Base-by-base conservation (phyloP, 106 monocot genomes). In the Narthecium ossifragum region DNA sequence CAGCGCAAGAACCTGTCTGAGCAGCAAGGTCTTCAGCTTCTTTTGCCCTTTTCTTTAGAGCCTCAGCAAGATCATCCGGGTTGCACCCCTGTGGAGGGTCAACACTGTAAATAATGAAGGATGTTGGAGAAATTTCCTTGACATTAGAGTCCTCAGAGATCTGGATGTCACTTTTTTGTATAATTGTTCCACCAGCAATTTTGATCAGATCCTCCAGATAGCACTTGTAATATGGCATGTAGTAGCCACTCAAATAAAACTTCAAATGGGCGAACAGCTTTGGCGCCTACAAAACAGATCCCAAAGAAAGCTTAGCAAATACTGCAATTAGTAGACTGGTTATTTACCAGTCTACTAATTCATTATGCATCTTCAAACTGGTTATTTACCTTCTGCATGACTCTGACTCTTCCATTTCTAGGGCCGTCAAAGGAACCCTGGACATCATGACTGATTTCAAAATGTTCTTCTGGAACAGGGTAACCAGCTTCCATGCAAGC, bases 351-450 rank as follows among this genome's bases (percentile, higher is more conserved):
- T n/a, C n/a, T n/a, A n/a, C n/a, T n/a, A n/a, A n/a, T n/a, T n/a
- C n/a, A n/a, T n/a, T n/a, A n/a, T n/a, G n/a, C n/a, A n/a, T n/a
- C n/a, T n/a, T n/a, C n/a, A n/a, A n/a, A n/a, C 28, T 8, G 28
- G 37, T 20, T 21, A 32, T 28, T 53, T 34, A 96, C 94, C 80
- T 86, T 80, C 48, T 78, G 47, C 60, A 70, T 64, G 25, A 70
- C 40, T 77, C 83, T 64, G 8, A 66, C 53, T 71, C 94, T 77
- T 73, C 94, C 94, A 43, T 49, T 78, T 61, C 66, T 90, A 12
- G 94, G 94, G 0, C 94, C 94, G 66, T 90, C 77, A 63, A 77
- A 80, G 43, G 69, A 67, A 9, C 85, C 89, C 78, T 94, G 79
- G 41, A 83, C 76, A 64, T 94, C 93, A 80, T 68, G 77, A 51